Base-by-base conservation (phyloP, 2,329 filamentous ascomycete genomes). In the Westerdykella sp. region DNA sequence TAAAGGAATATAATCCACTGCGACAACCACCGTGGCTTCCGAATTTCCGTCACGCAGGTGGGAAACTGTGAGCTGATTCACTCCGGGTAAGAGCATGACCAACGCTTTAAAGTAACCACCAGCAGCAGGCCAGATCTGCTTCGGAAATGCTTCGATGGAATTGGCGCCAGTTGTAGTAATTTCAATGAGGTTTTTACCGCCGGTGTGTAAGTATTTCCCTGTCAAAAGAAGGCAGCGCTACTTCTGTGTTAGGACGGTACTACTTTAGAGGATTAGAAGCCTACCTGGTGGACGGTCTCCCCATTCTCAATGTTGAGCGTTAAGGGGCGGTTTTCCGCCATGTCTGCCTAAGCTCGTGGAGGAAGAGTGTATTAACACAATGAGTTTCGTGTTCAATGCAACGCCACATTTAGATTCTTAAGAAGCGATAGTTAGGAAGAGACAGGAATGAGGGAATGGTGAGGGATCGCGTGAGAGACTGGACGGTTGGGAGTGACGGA, bases 121-220 rank as follows among this genome's bases (percentile, higher is more conserved):
- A 28, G 54, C 59, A 23, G 61, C 46, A 0, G 60, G 63, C 54
- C 73, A 71, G 6, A 49, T 52, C 38, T 57, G 55, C 14, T 53
- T 51, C 10, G 53, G 48, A 37, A 63, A 61, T 1, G 48, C 45
- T 28, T 65, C 57, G 15, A 43, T 39, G 15, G 45, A 43, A 30
- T 54, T 50, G 2, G 48, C 47, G 3, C 44, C 46, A 6, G 41
- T 50, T n/a, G 54, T 58, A 6, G 39, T 49, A 40, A 53, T 52
- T 40, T 45, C 47, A 23, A 67, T 45, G 25, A 40, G 51, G 55
- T 16, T 57, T 48, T 7, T 49, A 13, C 47, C 41, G 22, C 44
- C 36, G 28, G 37, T 46, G 6, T 44, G 47, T 9, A 41, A 21
- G 42, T 53, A 60, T 28, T 46, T 40, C 44, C 63, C 63, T 3